A percentile compares a stretch with the other conserved stretches of the same genome.
Evolutionary conservation across 1,139 yeast genomes (phyloP).

Genomic region (Trichomonascaceae sp.): DNA sequence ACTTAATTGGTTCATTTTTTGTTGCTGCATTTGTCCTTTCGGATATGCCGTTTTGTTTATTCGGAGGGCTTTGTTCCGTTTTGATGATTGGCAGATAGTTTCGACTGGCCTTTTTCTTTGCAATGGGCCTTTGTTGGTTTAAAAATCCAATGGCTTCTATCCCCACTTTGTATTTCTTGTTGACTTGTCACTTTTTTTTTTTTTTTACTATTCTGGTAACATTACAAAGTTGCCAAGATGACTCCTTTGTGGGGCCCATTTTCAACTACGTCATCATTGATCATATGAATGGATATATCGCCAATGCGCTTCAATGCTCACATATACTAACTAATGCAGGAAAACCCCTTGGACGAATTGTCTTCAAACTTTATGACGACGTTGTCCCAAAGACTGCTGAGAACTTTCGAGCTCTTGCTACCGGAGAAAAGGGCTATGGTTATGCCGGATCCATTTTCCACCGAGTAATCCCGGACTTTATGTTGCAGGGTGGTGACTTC

Average conservation of each 20-base stretch:
- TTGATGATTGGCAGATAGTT: too few relatives aligned
- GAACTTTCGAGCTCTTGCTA: conserved; percentile 61
- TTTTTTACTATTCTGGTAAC: not conserved
- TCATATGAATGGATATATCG: too few relatives aligned
- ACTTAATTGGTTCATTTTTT: not conserved
- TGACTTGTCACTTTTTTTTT: not conserved
- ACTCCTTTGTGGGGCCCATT: not conserved
- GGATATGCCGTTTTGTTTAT: not conserved
- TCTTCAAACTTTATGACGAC: conserved; percentile 76
- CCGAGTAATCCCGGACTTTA: conserved; percentile 88
- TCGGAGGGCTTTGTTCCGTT: not conserved
- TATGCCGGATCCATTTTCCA: conserved; percentile 84
- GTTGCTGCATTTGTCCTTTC: not conserved
- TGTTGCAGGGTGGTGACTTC: conserved; percentile 98
- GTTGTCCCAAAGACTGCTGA: conserved; percentile 91
- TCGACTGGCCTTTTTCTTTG: too few relatives aligned
- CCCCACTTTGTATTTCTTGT: not conserved
- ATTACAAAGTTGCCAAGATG: not conserved
- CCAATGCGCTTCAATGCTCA: not conserved
- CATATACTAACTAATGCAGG: not conserved
- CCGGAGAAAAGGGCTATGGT: conserved; percentile 79
- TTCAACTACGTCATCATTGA: not conserved
- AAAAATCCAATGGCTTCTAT: not conserved
- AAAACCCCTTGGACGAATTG: conserved; percentile 54
- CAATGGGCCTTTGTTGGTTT: not conserved